A percentile compares a stretch with the other conserved stretches of the same genome.
Conservation (phyloP, 2,329 filamentous ascomycete species). For the Diaporthe sp. region DNA sequence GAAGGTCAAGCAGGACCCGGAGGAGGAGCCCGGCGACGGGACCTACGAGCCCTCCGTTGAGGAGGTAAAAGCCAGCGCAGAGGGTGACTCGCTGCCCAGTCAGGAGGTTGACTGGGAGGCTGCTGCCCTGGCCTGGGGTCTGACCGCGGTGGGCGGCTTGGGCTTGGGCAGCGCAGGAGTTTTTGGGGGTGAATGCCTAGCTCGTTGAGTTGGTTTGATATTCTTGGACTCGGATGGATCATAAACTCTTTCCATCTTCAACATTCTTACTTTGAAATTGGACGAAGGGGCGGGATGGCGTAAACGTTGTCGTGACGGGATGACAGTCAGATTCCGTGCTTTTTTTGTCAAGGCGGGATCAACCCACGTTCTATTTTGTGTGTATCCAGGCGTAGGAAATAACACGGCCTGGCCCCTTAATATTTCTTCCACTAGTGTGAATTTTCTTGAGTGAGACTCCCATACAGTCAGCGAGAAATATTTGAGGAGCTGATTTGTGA, state of each 20-base stretch:
- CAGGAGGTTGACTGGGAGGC: slow-evolving; percentile 62
- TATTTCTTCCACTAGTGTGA: not conserved
- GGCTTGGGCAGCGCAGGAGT: slow-evolving; percentile 61
- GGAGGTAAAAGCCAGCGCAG: slow-evolving; percentile 48
- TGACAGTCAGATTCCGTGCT: not conserved
- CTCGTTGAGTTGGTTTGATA: slow-evolving; percentile 49
- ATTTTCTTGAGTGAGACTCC: not conserved
- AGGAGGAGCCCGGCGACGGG: slow-evolving; percentile 48
- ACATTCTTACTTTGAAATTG: not conserved
- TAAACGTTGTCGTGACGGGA: not conserved
- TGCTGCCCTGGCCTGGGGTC: slow-evolving; percentile 61
- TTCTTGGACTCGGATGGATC: not conserved
- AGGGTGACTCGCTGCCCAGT: slow-evolving; percentile 59
- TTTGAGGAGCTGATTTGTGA: not conserved
- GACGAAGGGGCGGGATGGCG: not conserved
- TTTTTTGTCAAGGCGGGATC: not conserved
- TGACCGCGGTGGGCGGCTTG: slow-evolving; percentile 59
- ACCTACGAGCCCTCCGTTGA: slow-evolving; percentile 56
- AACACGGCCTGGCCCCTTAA: slow-evolving; percentile 11
- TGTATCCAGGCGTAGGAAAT: slow-evolving; percentile 1
- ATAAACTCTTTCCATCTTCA: not conserved
- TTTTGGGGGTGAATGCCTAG: slow-evolving; percentile 62
- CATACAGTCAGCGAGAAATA: not conserved
- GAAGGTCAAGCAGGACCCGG: slow-evolving; percentile 47
- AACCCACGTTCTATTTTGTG: not conserved